These are phyloP conservation scores for Comarum palustre DNA, from an alignment of 306 rosid species.

Conservation along the genomic window DNA sequence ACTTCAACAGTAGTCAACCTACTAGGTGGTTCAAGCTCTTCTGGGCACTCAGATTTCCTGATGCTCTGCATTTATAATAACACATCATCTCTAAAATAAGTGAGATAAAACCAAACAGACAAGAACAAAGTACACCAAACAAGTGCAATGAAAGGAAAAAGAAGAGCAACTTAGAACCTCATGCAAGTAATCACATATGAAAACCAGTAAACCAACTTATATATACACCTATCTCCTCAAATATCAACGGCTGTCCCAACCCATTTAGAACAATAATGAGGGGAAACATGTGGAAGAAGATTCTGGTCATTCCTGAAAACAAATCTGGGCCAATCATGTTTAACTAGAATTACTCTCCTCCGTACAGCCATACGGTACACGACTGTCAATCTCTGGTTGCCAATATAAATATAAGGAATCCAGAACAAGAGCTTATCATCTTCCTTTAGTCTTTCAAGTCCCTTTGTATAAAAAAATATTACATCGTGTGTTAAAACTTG, in stretches of 20 bases:
- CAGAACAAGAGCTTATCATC: neutral
- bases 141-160: neutral
- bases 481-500: neutral
- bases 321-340: neutral
- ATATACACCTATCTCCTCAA: neutral
- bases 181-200: neutral
- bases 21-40: slow-evolving; percentile 72
- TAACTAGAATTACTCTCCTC: neutral
- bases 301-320: neutral
- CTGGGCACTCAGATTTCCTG: slow-evolving; percentile 77
- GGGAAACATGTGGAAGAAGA: neutral
- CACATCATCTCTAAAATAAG: neutral
- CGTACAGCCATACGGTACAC: neutral
- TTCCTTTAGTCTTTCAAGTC: neutral
- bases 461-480: neutral
- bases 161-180: neutral
- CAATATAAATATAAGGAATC: neutral
- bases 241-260: neutral
- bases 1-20: slow-evolving; percentile 63
- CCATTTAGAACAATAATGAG: neutral
- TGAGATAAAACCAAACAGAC: slow-evolving; percentile 1
- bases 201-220: neutral
- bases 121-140: neutral
- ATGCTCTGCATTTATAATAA: slow-evolving; percentile 61
- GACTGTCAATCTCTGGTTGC: neutral